Evolutionary conservation across 192 early-diverging fungal genomes (phyloP).

Genomic region (Pilaira anomala): DNA sequence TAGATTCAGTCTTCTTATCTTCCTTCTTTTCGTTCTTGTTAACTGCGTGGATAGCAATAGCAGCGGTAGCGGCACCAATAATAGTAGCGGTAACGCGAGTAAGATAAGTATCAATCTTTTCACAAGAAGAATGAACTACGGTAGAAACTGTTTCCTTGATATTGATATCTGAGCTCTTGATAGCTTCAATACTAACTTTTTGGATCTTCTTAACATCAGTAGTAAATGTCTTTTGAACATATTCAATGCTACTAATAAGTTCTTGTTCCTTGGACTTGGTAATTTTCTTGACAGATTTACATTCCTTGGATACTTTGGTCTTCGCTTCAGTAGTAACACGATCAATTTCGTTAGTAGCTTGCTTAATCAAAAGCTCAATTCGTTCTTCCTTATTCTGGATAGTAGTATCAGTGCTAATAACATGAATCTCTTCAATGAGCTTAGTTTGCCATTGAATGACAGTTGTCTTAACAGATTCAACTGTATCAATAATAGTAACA

Average conservation of each 20-base stretch:
- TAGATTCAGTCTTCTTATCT: not conserved
- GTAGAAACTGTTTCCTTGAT: not conserved
- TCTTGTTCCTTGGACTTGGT: constrained; percentile 15
- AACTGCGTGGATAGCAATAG: not conserved
- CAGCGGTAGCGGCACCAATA: constrained; percentile 11
- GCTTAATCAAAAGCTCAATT: not conserved
- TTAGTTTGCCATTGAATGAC: not conserved
- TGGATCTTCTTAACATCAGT: constrained; percentile 13
- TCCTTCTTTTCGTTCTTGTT: constrained; percentile 6
- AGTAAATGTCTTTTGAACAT: constrained; percentile 11
- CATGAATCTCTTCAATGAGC: constrained; percentile 11
- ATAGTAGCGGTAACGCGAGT: constrained; percentile 4
- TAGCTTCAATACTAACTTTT: constrained; percentile 7
- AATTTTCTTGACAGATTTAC: constrained; percentile 10
- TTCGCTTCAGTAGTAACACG: constrained; percentile 13
- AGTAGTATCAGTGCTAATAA: not conserved
- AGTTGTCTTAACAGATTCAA: constrained; percentile 8
- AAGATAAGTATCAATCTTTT: constrained; percentile 12
- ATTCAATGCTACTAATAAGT: not conserved
- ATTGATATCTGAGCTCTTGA: not conserved
- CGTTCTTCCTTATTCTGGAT: constrained; percentile 7
- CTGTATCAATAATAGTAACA: constrained; percentile 16
- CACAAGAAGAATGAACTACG: not conserved
- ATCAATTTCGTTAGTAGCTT: constrained; percentile 10
- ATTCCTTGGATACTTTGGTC: not conserved